Base-by-base conservation (phyloP, 169 alveolate genomes). In the Plasmodium billcollinsi region DNA sequence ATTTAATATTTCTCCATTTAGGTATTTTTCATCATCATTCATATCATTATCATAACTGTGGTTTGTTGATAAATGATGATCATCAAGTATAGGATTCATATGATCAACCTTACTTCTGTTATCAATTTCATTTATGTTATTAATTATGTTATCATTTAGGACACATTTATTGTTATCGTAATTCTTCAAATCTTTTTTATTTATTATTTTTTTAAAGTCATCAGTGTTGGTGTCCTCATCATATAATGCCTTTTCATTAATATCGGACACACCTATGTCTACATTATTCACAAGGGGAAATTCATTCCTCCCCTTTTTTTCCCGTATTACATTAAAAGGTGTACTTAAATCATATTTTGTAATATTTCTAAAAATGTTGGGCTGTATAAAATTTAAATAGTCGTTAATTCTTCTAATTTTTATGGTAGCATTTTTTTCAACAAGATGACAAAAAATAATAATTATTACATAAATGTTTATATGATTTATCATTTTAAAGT, bases 1-100 rank as follows among this genome's bases (percentile, higher is more conserved):
- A 18, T 18, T 83, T 29, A 83, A 43, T 50, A 83, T 67, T 69
- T 83, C 91, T 5, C 91, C 91, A 69, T 83, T 56, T 67, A 83
- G 47, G n/a, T 62, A 75, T 11, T 26, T n/a, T 33, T 50, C 20
- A 47, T 71, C 80, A 5, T 14, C 12, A 15, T 12, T 29, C 6
- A 14, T 3, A 14, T 21, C 3, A n/a, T 47, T 62, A 29, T 49
- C 62, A 21, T 21, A 33, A 21, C 29, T 4, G 7, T 11, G 12
- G 2, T 21, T 11, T 15, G 50, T 50, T 39, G n/a, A 50, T 39
- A 39, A 39, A 39, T 39, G 8, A 6, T 39, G 47, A 39, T 39
- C 47, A 39, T 39, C 5, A 6, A 6, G 5, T 5, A 39, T 39
- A 39, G 8, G 9, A 5, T 4, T 3, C 29, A 33, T 11, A n/a